Evolutionary conservation across 495 filamentous ascomycete species (phyloP), one percentile per base, ranked within the genome.

Genomic region (Penicillium psychrofluorescens): DNA sequence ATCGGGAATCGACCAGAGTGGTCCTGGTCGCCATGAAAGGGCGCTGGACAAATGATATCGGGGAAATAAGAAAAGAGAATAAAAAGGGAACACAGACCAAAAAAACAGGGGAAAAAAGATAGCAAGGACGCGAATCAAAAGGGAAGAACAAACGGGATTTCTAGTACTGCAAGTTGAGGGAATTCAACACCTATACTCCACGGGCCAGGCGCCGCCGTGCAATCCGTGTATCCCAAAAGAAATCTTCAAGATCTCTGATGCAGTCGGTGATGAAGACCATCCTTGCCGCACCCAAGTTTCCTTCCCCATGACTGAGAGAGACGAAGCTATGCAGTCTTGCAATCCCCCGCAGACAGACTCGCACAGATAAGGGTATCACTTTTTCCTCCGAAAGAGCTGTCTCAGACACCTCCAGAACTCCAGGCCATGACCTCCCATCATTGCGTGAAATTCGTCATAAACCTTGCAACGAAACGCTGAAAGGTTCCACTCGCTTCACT

Each of bases 361-460:
- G 60, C 66, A 64, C 63, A 65, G 60, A 63, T 22, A 70, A 70
- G 69, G 67, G 67, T 72, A 72, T 72, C 67, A 71, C 60, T 70
- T 71, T 71, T 69, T 63, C 63, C 64, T 68, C 60, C 64, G 63
- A 62, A 22, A 62, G 63, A 68, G 66, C 53, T 69, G 68, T 66
- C 64, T 60, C 64, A 68, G 66, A 65, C 66, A 69, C 52, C 64
- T 65, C 61, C 52, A 59, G 56, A 64, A 65, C 62, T 65, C 68
- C 66, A 66, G 62, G 55, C 55, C 57, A 65, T 67, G 58, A 58
- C 55, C 61, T 54, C 46, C 54, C 59, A 61, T 49, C 54, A 38
- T 62, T 55, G 56, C 51, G 54, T 63, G 58, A 64, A 49, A 50
- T 22, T 22, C 22, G 22, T 22, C 22, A 22, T 22, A 22, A 22